Conservation (phyloP, 305 asterid species). For the Lippia alba region DNA sequence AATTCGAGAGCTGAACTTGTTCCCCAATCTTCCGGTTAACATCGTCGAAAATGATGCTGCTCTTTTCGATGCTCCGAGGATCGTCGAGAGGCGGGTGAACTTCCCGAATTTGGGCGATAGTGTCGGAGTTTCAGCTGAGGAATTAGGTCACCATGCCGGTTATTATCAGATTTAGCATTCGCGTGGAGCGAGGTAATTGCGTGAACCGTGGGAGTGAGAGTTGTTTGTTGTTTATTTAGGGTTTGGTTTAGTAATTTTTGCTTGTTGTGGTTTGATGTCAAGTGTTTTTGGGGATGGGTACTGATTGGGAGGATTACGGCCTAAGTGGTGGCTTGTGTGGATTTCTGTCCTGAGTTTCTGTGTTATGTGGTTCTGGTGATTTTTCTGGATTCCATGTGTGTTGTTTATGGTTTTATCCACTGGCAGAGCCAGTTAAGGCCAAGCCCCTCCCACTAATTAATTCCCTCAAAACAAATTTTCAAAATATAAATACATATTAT, state of each 20-base stretch:
- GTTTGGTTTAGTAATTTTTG: neutral
- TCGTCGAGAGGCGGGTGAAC: constrained; percentile 58
- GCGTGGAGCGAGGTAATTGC: constrained; percentile 70
- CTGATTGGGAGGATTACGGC: constrained; percentile 12
- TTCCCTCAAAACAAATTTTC: too few relatives aligned
- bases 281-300: neutral
- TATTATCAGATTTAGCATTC: constrained; percentile 87
- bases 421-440: too few relatives aligned
- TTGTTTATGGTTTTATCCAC: constrained; percentile 9
- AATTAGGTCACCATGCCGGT: constrained; percentile 85
- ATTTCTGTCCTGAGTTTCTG: constrained; percentile 12
- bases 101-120: constrained; percentile 54
- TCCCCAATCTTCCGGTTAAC: constrained; percentile 55
- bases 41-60: constrained; percentile 37
- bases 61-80: constrained; percentile 38
- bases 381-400: constrained; percentile 1
- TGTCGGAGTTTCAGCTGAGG: constrained; percentile 48
- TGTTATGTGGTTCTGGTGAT: constrained; percentile 8
- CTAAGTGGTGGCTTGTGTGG: neutral
- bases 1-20: constrained; percentile 60
- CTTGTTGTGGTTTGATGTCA: neutral
- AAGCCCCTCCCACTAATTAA: too few relatives aligned
- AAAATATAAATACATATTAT: too few relatives aligned
- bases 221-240: neutral
- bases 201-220: neutral